Evolutionary conservation across 2,329 filamentous ascomycete genomes (phyloP).

Genomic region (Beauveria pseudobassiana): DNA sequence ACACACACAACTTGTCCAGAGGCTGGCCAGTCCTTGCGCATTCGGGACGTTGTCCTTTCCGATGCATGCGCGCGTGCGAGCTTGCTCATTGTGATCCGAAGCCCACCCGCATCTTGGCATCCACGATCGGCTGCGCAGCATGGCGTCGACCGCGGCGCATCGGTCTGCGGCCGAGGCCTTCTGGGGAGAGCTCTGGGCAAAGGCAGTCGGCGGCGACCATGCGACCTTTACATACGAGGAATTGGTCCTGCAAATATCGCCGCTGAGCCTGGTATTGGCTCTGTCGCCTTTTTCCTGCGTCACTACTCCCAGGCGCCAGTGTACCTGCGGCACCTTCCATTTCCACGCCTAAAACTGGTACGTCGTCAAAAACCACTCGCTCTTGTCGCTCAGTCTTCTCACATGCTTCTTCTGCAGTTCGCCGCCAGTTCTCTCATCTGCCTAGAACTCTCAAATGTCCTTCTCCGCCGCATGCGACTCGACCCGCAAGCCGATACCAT

Average conservation of each 20-base stretch:
- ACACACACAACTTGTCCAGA: background rate
- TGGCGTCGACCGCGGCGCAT: background rate
- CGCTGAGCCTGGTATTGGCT: background rate
- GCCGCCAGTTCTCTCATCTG: background rate
- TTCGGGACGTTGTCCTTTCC: background rate
- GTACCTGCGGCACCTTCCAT: background rate
- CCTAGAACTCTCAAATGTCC: background rate
- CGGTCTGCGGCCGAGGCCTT: background rate
- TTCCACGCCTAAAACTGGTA: constrained; percentile 1
- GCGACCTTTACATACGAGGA: constrained; percentile 5
- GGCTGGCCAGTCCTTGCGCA: background rate
- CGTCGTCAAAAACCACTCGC: background rate
- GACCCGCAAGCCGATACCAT: constrained; percentile 3
- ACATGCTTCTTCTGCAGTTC: background rate
- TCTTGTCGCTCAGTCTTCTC: background rate
- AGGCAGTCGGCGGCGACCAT: background rate
- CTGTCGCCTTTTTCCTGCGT: constrained; percentile 5
- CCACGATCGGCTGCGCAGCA: background rate
- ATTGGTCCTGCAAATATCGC: background rate
- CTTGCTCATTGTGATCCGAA: background rate
- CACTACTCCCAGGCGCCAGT: constrained; percentile 4
- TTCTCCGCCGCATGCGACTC: constrained; percentile 3
- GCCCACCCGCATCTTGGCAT: background rate
- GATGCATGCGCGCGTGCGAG: background rate
- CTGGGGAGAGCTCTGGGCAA: background rate